phyloP scores from a whole-genome alignment of 2,329 filamentous ascomycete species.

The Penicillium occitanis region DNA sequence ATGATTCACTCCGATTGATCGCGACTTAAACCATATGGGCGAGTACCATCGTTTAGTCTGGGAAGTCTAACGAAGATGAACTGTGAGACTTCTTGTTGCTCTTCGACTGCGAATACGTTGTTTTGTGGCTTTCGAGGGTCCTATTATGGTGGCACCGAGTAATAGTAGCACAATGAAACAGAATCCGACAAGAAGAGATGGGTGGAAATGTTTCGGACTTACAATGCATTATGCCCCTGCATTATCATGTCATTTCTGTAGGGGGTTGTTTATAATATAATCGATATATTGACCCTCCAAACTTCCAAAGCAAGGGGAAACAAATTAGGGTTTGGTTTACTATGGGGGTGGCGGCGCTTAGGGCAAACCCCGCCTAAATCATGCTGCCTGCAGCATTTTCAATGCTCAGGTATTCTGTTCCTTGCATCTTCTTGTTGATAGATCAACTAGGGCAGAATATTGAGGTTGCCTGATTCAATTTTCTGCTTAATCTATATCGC shows the following conservation, averaged over 20 bases:
- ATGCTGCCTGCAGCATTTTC: background rate
- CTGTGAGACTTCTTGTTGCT: background rate
- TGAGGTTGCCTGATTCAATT: background rate
- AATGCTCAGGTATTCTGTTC: background rate
- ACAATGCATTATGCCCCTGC: background rate
- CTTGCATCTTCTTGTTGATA: background rate
- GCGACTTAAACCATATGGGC: background rate
- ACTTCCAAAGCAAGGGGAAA: background rate
- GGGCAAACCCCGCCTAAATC: background rate
- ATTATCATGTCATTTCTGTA: background rate
- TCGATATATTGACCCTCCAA: background rate
- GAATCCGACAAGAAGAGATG: background rate
- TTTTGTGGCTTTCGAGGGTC: background rate
- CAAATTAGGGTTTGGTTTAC: background rate
- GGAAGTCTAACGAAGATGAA: background rate
- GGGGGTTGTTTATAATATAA: background rate
- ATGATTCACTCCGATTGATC: background rate
- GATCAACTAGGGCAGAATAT: background rate
- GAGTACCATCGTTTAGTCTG: background rate
- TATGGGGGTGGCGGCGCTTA: background rate
- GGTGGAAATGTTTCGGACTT: background rate
- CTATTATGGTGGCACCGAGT: background rate
- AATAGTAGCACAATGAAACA: background rate
- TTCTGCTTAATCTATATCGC: background rate
- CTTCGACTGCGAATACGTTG: background rate